Base-by-base conservation (phyloP, 2,329 filamentous ascomycete genomes). In the Aureobasidium sp. region DNA sequence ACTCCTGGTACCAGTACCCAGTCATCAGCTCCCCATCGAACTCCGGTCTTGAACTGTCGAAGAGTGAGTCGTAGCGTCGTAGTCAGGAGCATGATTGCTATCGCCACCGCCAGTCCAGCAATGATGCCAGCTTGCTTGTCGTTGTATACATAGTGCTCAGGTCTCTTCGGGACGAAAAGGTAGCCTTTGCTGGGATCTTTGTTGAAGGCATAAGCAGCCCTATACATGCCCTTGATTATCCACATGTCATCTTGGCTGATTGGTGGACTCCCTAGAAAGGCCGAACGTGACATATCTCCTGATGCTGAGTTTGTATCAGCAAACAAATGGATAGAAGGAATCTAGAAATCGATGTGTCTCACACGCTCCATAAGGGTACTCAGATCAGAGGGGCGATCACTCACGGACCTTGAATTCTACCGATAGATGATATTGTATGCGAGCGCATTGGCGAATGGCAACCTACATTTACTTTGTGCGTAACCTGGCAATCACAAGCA, bases 171-270 rank as follows among this genome's bases (percentile, higher is more conserved):
- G n/a, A 50, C 37, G 7, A 50, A 40, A 3, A 39, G 11, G 35
- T 50, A 50, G 10, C 47, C 47, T 24, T 50, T 32, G 37, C 47
- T 50, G 8, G 47, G 34, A 11, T 50, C 47, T 30, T 38, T 40
- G 37, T 38, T 29, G 27, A 40, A 50, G 2, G 34, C 21, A 25
- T 50, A 50, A 12, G 47, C 47, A 12, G 47, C 35, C 40, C 47
- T 38, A 8, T 50, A 50, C 47, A 50, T 50, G 22, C 47, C 47
- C 47, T 40, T 39, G 25, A 50, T 40, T 14, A 40, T 50, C 17
- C 25, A 50, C 16, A 37, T 39, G 27, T 50, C 47, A 14, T 50
- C 32, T 11, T 48, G 34, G 17, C 6, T 40, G 12, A 22, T 21
- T 19, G 37, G 37, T 4, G 47, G 47, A 21, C 40, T 22, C 4